phyloP scores from a whole-genome alignment of 352 stramenopile species.

The Pythium coloratum region DNA sequence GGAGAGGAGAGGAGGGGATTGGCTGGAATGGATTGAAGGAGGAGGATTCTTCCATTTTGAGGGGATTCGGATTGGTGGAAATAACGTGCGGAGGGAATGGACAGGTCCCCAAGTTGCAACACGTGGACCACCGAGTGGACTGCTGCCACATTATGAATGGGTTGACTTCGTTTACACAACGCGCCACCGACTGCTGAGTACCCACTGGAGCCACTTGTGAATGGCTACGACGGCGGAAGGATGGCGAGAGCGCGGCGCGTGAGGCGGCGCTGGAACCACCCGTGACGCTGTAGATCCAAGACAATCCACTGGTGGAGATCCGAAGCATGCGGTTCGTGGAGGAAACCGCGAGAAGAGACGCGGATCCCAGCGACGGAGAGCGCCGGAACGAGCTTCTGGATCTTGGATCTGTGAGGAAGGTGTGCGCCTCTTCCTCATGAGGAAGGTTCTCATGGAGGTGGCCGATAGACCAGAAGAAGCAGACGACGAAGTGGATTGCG shows the following conservation, averaged over 20 bases:
- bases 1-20: background rate
- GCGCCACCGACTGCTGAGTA: slow-evolving; percentile 21
- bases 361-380: slow-evolving; percentile 5
- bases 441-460: background rate
- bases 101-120: slow-evolving; percentile 9
- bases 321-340: background rate
- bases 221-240: slow-evolving; percentile 16
- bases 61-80: slow-evolving; percentile 7
- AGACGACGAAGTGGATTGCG: background rate
- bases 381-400: background rate
- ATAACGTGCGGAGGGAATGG: background rate
- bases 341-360: background rate
- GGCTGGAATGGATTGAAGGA: slow-evolving; percentile 1
- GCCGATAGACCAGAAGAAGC: background rate
- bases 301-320: background rate
- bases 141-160: slow-evolving; percentile 8
- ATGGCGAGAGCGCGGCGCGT: background rate
- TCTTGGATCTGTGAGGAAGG: background rate
- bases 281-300: background rate
- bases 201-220: slow-evolving; percentile 14
- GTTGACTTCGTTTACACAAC: slow-evolving; percentile 6
- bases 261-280: background rate
- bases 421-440: too few relatives aligned
- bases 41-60: slow-evolving; percentile 9
- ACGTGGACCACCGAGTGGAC: slow-evolving; percentile 10